Conservation (phyloP, 306 rosid species). For the Cicer pinnatifidum region DNA sequence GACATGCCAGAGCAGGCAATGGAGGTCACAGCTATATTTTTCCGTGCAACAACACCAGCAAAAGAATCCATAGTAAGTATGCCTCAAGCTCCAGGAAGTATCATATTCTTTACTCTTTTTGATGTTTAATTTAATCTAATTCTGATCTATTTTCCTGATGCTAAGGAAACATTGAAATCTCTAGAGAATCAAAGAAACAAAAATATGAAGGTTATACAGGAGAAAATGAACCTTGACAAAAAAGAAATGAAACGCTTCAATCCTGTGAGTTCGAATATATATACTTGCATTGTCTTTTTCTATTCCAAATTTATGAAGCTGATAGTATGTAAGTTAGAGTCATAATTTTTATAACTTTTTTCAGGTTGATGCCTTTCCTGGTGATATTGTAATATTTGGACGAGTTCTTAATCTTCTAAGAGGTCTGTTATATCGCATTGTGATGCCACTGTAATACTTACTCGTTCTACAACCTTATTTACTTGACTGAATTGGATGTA, state of each 20-base stretch:
- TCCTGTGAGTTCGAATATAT: constrained; percentile 75
- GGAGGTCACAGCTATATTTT: constrained; percentile 78
- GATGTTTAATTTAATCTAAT: constrained; percentile 39
- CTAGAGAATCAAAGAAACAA: constrained; percentile 72
- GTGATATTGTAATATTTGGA: constrained; percentile 92
- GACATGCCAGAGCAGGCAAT: constrained; percentile 97
- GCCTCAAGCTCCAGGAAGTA: constrained; percentile 39
- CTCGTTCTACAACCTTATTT: constrained; percentile 37
- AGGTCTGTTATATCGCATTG: constrained; percentile 60
- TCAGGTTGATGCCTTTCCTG: constrained; percentile 98
- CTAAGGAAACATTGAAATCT: constrained; percentile 72
- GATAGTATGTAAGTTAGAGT: constrained; percentile 29
- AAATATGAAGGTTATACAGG: constrained; percentile 86
- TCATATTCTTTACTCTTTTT: constrained; percentile 12
- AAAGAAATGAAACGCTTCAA: constrained; percentile 89
- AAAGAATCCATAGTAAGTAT: constrained; percentile 67
- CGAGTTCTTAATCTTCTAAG: constrained; percentile 96
- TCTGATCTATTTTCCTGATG: constrained; percentile 43
- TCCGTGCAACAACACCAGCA: constrained; percentile 83
- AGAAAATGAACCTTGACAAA: constrained; percentile 76
- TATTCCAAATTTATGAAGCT: constrained; percentile 43
- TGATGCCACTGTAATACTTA: constrained; percentile 34
- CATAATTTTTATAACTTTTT: constrained; percentile 28
- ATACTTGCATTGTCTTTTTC: constrained; percentile 27
- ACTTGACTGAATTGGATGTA: constrained; percentile 51